Conservation (phyloP, 306 rosid species). For the Rubus idaeus region DNA sequence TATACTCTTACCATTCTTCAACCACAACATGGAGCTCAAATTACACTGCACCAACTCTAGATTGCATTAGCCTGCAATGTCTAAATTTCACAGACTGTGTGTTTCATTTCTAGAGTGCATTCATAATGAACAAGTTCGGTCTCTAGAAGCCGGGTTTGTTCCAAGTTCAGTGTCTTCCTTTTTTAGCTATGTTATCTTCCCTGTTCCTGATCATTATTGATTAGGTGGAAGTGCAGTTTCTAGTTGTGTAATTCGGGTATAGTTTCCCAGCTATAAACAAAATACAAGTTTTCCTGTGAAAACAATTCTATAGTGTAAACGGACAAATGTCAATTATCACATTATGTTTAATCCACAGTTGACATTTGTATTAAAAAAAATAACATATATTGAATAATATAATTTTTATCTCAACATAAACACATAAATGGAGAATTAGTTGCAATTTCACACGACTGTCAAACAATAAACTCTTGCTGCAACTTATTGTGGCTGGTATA, state of each 20-base stretch:
- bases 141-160: background rate
- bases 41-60: conserved; percentile 32
- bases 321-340: background rate
- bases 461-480: background rate
- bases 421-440: background rate
- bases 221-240: too few relatives aligned
- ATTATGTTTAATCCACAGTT: background rate
- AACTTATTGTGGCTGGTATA: background rate
- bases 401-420: background rate
- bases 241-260: too few relatives aligned
- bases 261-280: background rate
- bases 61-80: background rate
- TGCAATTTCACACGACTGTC: background rate
- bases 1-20: conserved; percentile 45
- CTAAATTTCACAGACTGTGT: background rate
- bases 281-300: background rate
- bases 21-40: conserved; percentile 58
- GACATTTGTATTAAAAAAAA: background rate
- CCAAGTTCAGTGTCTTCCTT: background rate
- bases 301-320: background rate
- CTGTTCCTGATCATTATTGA: too few relatives aligned
- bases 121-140: background rate
- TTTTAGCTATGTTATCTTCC: background rate
- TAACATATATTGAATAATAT: background rate
- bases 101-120: background rate